Conservation (phyloP, 495 filamentous ascomycete genomes). For the Parachaetomium inaequale region DNA sequence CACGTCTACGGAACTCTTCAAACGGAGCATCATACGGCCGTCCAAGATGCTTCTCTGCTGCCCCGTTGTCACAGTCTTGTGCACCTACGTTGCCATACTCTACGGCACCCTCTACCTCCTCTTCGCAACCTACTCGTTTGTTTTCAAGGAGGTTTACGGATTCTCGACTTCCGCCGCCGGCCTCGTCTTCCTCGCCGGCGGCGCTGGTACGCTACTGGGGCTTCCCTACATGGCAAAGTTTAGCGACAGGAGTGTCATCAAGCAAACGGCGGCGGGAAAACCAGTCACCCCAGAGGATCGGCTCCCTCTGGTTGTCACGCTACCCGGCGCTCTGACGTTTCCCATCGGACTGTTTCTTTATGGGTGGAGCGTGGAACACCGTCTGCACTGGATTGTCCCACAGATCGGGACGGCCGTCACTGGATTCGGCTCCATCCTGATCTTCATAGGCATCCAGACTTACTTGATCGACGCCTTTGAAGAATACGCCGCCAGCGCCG, state of each 20-base stretch:
- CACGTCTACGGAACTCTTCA: background rate
- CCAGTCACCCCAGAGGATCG: background rate
- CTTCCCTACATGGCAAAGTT: background rate
- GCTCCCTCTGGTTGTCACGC: background rate
- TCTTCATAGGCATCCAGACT: conserved; percentile 2
- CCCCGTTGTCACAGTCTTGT: background rate
- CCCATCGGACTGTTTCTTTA: background rate
- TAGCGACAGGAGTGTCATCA: background rate
- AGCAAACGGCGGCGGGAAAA: background rate
- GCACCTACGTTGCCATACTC: conserved; percentile 1
- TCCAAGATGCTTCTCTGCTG: background rate
- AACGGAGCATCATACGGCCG: background rate
- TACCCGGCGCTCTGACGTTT: background rate
- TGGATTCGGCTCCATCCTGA: background rate
- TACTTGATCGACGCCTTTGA: conserved; percentile 6
- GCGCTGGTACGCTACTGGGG: background rate
- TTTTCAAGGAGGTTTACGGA: background rate
- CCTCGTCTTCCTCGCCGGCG: background rate
- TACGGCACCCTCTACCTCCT: conserved; percentile 3
- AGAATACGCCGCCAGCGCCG: background rate
- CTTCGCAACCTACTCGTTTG: conserved; percentile 4
- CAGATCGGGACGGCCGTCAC: background rate
- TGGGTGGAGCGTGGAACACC: background rate
- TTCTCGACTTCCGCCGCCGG: background rate
- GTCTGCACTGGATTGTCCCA: background rate